Base-by-base conservation (phyloP, 2,329 filamentous ascomycete species). In the Ceratocystis lukuohia region DNA sequence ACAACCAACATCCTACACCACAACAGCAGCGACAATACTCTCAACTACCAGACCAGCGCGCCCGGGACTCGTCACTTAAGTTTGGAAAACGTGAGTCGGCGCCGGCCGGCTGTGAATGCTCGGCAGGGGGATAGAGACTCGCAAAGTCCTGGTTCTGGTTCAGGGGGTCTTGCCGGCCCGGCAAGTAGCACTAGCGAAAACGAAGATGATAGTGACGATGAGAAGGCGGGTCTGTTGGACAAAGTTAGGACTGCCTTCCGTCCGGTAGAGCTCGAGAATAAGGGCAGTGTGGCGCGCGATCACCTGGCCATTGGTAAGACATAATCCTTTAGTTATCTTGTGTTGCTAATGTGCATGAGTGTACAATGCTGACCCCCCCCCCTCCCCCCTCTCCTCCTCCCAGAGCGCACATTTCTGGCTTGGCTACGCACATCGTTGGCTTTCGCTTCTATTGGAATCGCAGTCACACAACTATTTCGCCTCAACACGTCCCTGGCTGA, bases 371-470 rank as follows among this genome's bases (percentile, higher is more conserved):
- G 15, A 64, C 28, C 10, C n/a, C 15, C 30, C 61, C 50, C 46
- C 17, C 44, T 1, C n/a, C 10, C 10, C n/a, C 15, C 30, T 41
- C 46, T 15, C 17, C 44, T 0, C 2, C 70, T 28, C 2, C 8
- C 15, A 91, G 89, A 94, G 76, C 83, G 89, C 22, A 94, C 89
- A 0, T 94, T 93, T 75, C 83, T 94, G 41, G 89, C 89, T 65
- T 94, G 89, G 89, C 81, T 94, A 56, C 84, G 89, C 64, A 94
- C 89, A 2, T 91, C 88, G 1, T 81, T 94, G 45, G 85, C 88
- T 28, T 94, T 94, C 72, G 88, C 89, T 10, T 88, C 84, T 44
- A 93, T 94, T 70, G 89, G 89, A 67, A 88, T 94, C 68, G 89
- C 88, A 56, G 83, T 94, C 50, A 93, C 89, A 0, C 89, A 94